These are phyloP conservation scores for Termitomyces sp. DNA, from an alignment of 1,284 basidiomycete genomes.

Conservation along the genomic window DNA sequence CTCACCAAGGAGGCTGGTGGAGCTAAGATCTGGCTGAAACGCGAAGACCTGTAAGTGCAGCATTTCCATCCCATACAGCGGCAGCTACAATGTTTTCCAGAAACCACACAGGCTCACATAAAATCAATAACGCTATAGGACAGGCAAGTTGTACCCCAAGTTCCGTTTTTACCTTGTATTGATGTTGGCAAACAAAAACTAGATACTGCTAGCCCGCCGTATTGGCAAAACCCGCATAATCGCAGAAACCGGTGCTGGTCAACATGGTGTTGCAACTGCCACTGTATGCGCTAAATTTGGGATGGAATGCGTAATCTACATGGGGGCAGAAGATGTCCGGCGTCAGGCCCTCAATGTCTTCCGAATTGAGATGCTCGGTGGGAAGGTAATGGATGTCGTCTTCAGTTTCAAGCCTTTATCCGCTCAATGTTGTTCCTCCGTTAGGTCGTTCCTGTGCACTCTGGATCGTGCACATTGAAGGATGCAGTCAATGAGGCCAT, in stretches of 20 bases:
- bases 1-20: conserved; percentile 77
- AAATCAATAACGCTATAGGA: conserved; percentile 94
- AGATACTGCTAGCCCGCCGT: conserved; percentile 89
- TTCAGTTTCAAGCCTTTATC: neutral
- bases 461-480: conserved; percentile 93
- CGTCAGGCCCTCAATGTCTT: conserved; percentile 97
- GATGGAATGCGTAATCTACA: conserved; percentile 93
- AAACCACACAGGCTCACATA: conserved; percentile 96
- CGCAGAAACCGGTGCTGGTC: conserved; percentile 97
- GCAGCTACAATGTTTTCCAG: conserved; percentile 31
- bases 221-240: conserved; percentile 97
- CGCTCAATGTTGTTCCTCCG: conserved; percentile 5
- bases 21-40: conserved; percentile 97
- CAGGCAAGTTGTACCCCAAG: conserved; percentile 43
- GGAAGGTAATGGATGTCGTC: conserved; percentile 48
- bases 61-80: neutral
- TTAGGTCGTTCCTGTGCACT: conserved; percentile 88
- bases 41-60: conserved; percentile 79
- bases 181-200: conserved; percentile 47
- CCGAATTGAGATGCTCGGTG: conserved; percentile 97
- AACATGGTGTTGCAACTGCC: conserved; percentile 98
- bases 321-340: conserved; percentile 98
- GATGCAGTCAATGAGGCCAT: conserved; percentile 97
- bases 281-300: conserved; percentile 98
- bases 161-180: neutral